Conservation (phyloP, 164 flowering plant species). For the Cinnamomum micranthum region DNA sequence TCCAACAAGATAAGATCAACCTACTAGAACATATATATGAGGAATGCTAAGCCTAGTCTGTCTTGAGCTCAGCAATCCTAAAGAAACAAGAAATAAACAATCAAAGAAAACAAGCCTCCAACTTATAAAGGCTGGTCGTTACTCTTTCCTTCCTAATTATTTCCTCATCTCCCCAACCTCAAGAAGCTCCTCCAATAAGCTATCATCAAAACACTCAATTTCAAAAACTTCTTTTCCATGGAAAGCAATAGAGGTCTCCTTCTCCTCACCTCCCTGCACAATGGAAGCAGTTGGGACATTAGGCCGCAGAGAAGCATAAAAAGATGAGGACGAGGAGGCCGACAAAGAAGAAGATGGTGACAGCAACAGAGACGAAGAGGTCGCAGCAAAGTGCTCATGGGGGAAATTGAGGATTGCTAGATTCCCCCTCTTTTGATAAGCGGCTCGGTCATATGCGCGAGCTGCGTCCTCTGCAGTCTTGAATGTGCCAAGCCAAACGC, state of each 20-base stretch:
- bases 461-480: constrained; percentile 16
- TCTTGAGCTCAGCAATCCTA: no score
- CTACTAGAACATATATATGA: background rate
- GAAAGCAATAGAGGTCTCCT: background rate
- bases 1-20: background rate
- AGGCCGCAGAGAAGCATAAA: background rate
- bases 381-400: background rate
- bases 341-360: background rate
- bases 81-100: no score
- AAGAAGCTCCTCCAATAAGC: constrained; percentile 14
- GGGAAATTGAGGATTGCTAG: constrained; percentile 14
- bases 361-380: background rate
- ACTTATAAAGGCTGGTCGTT: background rate
- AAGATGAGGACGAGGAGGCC: background rate
- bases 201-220: constrained; percentile 18
- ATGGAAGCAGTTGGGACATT: background rate
- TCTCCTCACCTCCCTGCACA: background rate
- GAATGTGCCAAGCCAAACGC: constrained; percentile 17
- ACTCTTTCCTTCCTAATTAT: background rate
- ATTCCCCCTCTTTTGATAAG: constrained; percentile 13
- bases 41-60: background rate
- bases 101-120: background rate
- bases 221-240: constrained; percentile 6
- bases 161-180: constrained; percentile 2
- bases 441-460: constrained; percentile 16